Conservation (phyloP, 2,329 filamentous ascomycete species). For the Lasiodiplodia theobromae region DNA sequence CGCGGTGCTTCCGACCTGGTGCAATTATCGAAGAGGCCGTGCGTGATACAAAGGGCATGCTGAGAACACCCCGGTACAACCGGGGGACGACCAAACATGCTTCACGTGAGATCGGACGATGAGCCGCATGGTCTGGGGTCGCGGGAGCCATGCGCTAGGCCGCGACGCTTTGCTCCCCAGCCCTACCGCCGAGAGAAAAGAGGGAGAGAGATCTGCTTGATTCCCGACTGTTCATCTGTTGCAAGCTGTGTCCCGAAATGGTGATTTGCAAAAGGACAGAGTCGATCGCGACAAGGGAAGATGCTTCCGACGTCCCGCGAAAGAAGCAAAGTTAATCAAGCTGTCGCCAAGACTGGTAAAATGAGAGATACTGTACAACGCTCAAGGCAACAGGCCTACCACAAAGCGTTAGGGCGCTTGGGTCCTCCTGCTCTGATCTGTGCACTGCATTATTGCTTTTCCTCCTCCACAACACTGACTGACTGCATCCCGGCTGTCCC, state of each 20-base stretch:
- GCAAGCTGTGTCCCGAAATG: neutral
- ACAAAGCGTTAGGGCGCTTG: neutral
- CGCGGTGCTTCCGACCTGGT: neutral
- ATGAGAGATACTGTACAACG: neutral
- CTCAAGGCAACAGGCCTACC: neutral
- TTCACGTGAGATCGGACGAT: conserved; percentile 1
- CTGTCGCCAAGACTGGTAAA: neutral
- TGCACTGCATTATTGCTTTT: neutral
- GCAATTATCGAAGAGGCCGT: neutral
- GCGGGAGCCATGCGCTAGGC: conserved; percentile 13
- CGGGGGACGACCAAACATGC: conserved; percentile 4
- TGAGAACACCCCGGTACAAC: neutral
- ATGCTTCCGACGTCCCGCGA: conserved; percentile 20
- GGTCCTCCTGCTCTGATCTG: neutral
- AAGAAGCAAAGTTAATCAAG: conserved; percentile 24
- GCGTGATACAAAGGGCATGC: neutral
- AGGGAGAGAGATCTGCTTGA: neutral
- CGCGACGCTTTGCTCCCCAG: neutral
- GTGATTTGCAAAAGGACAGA: neutral
- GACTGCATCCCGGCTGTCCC: neutral
- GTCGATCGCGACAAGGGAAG: conserved; percentile 6
- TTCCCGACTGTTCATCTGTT: neutral
- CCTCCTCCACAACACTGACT: too few relatives aligned
- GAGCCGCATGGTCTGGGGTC: conserved; percentile 28
- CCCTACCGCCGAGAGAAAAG: neutral